Evolutionary conservation across 495 filamentous ascomycete genomes (phyloP).

Genomic region (Xylaria palmicola): DNA sequence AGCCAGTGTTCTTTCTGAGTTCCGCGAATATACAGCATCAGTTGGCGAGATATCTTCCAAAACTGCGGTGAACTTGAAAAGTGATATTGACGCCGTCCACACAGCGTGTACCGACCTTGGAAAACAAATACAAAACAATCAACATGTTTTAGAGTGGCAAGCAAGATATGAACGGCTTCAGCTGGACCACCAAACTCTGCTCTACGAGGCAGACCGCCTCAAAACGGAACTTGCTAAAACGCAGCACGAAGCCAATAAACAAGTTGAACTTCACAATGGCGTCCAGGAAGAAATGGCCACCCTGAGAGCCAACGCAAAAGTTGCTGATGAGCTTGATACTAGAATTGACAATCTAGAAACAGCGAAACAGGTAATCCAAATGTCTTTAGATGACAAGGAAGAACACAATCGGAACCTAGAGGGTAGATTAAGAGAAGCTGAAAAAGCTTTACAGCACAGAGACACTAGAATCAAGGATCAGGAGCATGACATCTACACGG

Average conservation of each 20-base stretch:
- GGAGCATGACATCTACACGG: constrained; percentile 15
- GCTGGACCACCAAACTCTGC: constrained; percentile 16
- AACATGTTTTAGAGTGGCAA: constrained; percentile 21
- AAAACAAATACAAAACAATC: not conserved
- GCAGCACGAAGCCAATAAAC: constrained; percentile 3
- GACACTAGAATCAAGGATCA: constrained; percentile 10
- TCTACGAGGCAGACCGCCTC: constrained; percentile 19
- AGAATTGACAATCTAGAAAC: constrained; percentile 7
- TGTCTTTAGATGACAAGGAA: constrained; percentile 16
- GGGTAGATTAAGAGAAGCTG: constrained; percentile 17
- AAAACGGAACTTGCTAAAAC: constrained; percentile 25
- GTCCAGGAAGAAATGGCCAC: constrained; percentile 17
- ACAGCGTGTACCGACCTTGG: not conserved
- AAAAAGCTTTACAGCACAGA: constrained; percentile 21
- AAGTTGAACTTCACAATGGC: not conserved
- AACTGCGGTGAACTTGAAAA: not conserved
- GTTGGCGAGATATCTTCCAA: constrained; percentile 3
- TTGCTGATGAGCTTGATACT: not conserved
- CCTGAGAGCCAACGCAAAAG: not conserved
- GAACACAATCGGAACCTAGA: not conserved
- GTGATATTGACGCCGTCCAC: constrained; percentile 2
- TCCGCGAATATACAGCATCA: constrained; percentile 3
- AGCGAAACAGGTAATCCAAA: constrained; percentile 9
- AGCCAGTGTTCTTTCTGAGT: constrained; percentile 1
- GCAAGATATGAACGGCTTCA: constrained; percentile 10